Evolutionary conservation across 208 protist genomes (phyloP).

Genomic region (Trichomonas tenax): DNA sequence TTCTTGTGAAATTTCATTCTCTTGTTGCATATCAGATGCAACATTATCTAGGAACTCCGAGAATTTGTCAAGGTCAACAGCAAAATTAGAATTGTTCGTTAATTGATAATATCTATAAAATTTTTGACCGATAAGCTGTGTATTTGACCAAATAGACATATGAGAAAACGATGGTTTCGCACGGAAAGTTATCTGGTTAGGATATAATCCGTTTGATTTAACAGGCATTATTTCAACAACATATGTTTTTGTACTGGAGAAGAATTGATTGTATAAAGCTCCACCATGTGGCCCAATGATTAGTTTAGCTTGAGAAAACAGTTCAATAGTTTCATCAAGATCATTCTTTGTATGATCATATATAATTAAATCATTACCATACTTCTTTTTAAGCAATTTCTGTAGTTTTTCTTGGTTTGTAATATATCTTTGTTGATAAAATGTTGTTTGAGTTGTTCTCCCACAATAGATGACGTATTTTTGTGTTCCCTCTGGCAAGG

Average conservation of each 20-base stretch:
- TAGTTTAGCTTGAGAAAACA: not conserved
- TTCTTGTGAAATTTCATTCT: not conserved
- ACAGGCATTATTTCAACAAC: not conserved
- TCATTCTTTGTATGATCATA: not conserved
- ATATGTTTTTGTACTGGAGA: not conserved
- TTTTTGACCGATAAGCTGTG: not conserved
- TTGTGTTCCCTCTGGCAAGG: not conserved
- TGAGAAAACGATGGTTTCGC: not conserved
- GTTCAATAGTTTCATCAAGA: not conserved
- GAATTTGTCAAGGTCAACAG: not conserved
- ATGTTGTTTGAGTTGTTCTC: not conserved
- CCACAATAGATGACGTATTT: not conserved
- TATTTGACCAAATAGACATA: constrained; percentile 6
- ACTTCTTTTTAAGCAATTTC: not conserved
- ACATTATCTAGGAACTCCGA: not conserved
- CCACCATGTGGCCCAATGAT: not conserved
- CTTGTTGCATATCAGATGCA: not conserved
- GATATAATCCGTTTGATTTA: not conserved
- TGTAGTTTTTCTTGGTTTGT: not conserved
- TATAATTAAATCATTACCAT: not conserved
- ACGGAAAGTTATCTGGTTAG: not conserved
- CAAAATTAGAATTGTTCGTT: not conserved
- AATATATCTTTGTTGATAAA: constrained; percentile 12
- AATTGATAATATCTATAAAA: not conserved
- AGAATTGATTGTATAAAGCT: not conserved